phyloP scores from a whole-genome alignment of 345 rosid genomes.

The Passiflora organensis region DNA sequence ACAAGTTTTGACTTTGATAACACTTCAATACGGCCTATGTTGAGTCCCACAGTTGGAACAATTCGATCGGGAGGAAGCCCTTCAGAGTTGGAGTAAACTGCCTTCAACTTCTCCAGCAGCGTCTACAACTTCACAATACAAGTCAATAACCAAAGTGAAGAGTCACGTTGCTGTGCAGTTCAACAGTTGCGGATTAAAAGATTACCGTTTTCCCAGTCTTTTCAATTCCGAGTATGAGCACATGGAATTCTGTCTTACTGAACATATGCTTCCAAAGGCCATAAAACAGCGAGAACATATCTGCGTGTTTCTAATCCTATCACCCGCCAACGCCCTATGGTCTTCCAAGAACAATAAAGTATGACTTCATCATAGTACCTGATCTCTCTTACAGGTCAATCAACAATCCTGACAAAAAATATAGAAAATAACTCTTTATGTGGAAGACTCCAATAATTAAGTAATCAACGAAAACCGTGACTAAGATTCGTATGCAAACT shows the following conservation, averaged over 20 bases:
- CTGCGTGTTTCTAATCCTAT: slow-evolving; percentile 25
- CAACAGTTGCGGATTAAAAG: not conserved
- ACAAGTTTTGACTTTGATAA: slow-evolving; percentile 75
- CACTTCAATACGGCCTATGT: slow-evolving; percentile 87
- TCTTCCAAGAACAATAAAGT: not conserved
- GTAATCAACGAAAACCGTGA: too few relatives aligned
- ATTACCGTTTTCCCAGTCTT: slow-evolving; percentile 95
- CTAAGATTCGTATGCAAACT: too few relatives aligned
- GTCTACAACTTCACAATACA: slow-evolving; percentile 40
- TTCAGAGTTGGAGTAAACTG: slow-evolving; percentile 67
- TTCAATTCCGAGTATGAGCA: slow-evolving; percentile 95
- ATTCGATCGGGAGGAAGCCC: slow-evolving; percentile 97
- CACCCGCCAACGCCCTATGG: slow-evolving; percentile 13
- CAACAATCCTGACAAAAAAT: slow-evolving; percentile 8
- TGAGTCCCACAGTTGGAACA: slow-evolving; percentile 98
- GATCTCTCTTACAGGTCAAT: not conserved
- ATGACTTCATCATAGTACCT: slow-evolving; percentile 1
- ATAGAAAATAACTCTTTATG: not conserved
- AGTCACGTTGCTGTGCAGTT: not conserved
- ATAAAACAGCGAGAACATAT: slow-evolving; percentile 93
- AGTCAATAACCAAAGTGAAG: slow-evolving; percentile 5
- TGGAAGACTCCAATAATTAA: not conserved
- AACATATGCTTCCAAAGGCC: slow-evolving; percentile 85
- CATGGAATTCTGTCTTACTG: slow-evolving; percentile 84
- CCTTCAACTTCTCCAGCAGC: slow-evolving; percentile 89